Base-by-base conservation (phyloP, 768 basidiomycete species). In the Asterophora lycoperdoides region DNA sequence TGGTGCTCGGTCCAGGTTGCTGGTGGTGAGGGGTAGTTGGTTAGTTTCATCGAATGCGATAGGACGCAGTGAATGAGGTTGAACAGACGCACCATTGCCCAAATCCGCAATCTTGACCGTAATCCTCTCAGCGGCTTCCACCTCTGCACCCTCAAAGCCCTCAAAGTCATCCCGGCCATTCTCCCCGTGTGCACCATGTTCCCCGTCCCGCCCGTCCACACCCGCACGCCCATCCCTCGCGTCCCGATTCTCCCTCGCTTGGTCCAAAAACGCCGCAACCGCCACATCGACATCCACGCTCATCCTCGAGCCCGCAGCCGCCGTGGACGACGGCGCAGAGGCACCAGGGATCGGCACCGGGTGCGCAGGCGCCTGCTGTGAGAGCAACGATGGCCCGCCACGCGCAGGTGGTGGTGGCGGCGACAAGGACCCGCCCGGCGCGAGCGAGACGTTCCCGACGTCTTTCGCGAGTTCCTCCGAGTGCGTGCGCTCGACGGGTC, bases 51-150 rank as follows among this genome's bases (percentile, higher is more conserved):
- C n/a, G n/a, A n/a, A n/a, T n/a, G n/a, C n/a, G n/a, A n/a, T n/a
- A n/a, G n/a, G n/a, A n/a, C n/a, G n/a, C n/a, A n/a, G n/a, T n/a
- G n/a, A n/a, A n/a, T n/a, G n/a, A n/a, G n/a, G n/a, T n/a, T n/a
- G n/a, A n/a, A n/a, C n/a, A n/a, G n/a, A n/a, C n/a, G n/a, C 62
- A 82, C 92, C 92, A 66, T 98, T 98, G 7, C 96, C 96, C 45
- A 99, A 69, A 77, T 99, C 96, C 26, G 95, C 96, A 62, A 99
- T 98, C 77, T 98, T 97, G 44, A 99, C 96, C 5, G 93, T 97
- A 53, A 98, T 96, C 64, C 81, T 81, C 61, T 89, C 83, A 10
- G 47, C 60, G 14, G 42, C 61, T 10, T 67, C 69, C 8, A 55
- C 37, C 49, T 39, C 43, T 6, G 23, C 3, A 23, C 3, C 23